Base-by-base conservation (phyloP, 2,329 filamentous ascomycete genomes). In the Ilyonectria mors-panacis region DNA sequence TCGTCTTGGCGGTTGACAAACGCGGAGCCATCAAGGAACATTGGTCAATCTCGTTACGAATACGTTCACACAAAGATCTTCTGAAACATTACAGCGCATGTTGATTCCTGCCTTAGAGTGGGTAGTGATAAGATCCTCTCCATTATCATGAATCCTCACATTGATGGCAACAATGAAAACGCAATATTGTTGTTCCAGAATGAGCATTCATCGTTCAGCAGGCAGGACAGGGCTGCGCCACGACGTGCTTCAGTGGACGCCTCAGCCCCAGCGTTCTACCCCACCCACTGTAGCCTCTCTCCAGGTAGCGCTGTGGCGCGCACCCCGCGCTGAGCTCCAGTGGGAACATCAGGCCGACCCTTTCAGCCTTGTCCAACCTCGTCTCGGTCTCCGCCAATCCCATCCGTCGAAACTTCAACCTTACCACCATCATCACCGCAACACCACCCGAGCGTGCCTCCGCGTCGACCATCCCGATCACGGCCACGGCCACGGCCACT, bases 281-380 rank as follows among this genome's bases (percentile, higher is more conserved):
- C 12, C 37, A 23, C 37, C 15, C 6, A 17, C 15, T n/a, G 15
- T 17, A 42, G 39, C 39, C 39, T n/a, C 39, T 42, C 17, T 13
- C 42, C 17, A 17, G 1, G 12, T n/a, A 26, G n/a, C 15, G 39
- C 37, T 30, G 23, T 56, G 21, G 59, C 59, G 51, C 4, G 57
- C 23, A 37, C 45, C 21, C 35, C 30, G 57, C 35, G 21, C 53
- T 37, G 17, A 59, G 45, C 45, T 37, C n/a, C 21, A 51, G 48
- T 48, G 48, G 48, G 48, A n/a, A 37, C 6, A 5, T 12, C 26
- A 47, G 30, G 19, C 8, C 12, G 21, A 44, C 15, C 3, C 4
- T 45, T 19, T 63, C 59, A 63, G 59, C 59, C 59, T 63, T 33
- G 59, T 42, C 30, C 51, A 56, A 63, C 53, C 51, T 62, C 59